These are phyloP conservation scores for Grammothele lineata DNA, from an alignment of 768 basidiomycete species.

Conservation along the genomic window DNA sequence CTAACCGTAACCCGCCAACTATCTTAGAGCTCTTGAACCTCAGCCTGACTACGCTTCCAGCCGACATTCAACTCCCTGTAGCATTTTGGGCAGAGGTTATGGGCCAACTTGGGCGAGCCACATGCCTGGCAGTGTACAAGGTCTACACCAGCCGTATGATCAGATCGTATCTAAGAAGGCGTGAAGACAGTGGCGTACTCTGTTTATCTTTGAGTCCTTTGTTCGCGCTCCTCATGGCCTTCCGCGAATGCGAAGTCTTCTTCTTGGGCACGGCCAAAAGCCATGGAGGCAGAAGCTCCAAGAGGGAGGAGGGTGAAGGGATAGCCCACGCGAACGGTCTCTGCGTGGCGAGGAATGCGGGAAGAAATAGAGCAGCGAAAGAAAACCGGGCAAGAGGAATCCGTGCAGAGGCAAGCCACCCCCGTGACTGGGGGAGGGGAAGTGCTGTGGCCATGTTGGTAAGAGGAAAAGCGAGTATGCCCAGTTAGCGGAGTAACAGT, in stretches of 20 bases:
- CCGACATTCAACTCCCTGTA: constrained; percentile 64
- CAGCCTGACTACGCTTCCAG: constrained; percentile 45
- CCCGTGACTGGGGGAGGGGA: constrained; percentile 30
- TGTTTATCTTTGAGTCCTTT: constrained; percentile 94
- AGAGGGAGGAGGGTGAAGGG: constrained; percentile 42
- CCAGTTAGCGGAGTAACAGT: not conserved
- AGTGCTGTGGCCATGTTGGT: constrained; percentile 37
- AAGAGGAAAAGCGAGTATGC: too few relatives aligned
- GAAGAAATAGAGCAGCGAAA: constrained; percentile 17
- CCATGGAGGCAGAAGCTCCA: constrained; percentile 82
- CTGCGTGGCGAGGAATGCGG: constrained; percentile 22
- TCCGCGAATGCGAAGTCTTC: constrained; percentile 89
- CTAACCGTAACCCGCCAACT: too few relatives aligned
- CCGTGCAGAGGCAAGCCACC: constrained; percentile 13
- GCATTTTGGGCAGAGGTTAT: constrained; percentile 82
- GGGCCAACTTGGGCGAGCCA: constrained; percentile 82
- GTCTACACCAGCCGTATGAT: constrained; percentile 43
- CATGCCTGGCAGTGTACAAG: constrained; percentile 90
- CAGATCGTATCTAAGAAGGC: not conserved
- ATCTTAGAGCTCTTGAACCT: too few relatives aligned
- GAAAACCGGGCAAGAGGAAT: constrained; percentile 23
- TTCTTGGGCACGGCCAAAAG: constrained; percentile 92
- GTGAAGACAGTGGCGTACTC: constrained; percentile 45
- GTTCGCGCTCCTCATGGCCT: constrained; percentile 91
- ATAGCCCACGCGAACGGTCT: constrained; percentile 32